Percentiles rank a stretch among this genome's conserved stretches.
phyloP scores from a whole-genome alignment of 2,329 filamentous ascomycete species.

The Epichloe sylvatica region DNA sequence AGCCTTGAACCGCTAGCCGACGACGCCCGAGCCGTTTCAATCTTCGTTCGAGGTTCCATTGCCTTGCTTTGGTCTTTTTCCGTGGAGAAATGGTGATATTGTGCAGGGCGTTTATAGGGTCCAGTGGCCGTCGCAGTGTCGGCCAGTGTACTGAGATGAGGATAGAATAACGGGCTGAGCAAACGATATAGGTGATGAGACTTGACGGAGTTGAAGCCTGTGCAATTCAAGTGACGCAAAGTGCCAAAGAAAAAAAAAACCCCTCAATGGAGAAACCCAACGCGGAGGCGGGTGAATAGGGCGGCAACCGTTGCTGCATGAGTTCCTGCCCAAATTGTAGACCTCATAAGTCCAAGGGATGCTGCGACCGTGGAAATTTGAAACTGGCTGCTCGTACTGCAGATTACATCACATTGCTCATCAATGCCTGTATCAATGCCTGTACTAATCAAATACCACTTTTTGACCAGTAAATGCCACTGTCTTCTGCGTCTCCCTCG shows the following conservation, averaged over 20 bases:
- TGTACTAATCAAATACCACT: slow-evolving; percentile 13
- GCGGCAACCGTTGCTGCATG: not conserved
- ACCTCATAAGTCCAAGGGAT: not conserved
- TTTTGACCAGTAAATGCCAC: slow-evolving; percentile 12
- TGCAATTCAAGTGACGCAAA: not conserved
- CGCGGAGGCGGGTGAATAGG: not conserved
- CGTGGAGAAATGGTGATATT: not conserved
- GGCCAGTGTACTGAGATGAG: not conserved
- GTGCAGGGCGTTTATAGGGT: not conserved
- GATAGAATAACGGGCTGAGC: not conserved
- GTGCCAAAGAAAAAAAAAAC: not conserved
- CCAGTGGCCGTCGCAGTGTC: too few species aligned
- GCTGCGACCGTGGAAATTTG: not conserved
- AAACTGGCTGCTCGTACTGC: not conserved
- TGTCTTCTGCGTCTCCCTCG: slow-evolving; percentile 10
- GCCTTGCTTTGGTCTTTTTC: not conserved
- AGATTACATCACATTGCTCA: not conserved
- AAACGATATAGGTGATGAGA: not conserved
- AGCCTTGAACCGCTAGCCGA: not conserved
- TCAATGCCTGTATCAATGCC: not conserved
- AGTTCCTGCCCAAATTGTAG: not conserved
- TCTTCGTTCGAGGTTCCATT: not conserved
- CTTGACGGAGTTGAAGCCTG: not conserved
- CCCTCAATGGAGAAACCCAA: not conserved
- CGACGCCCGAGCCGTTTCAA: not conserved